Base-by-base conservation (phyloP, 257 asterid genomes). In the Scutellaria minor region DNA sequence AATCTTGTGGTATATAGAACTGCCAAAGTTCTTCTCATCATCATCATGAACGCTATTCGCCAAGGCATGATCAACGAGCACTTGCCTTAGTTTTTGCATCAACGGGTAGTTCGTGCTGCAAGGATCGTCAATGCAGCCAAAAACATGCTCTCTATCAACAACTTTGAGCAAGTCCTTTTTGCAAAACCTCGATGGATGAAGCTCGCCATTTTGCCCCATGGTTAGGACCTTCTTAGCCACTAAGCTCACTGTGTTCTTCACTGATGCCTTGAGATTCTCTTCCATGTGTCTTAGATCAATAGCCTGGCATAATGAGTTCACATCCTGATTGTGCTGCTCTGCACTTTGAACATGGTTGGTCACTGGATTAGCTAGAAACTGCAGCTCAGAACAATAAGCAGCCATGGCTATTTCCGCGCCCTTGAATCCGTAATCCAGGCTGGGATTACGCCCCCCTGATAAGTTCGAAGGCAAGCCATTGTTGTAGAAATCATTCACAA, bases 271-370 rank as follows among this genome's bases (percentile, higher is more conserved):
- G 14, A 82, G 42, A 35, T 82, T 82, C 24, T 82, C 86, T 35
- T 82, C 85, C 81, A 75, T 50, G 37, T 82, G 84, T 6, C 86
- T 64, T 22, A 82, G 14, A 35, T 82, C 86, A 44, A 79, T 56
- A 9, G 87, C 87, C 6, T 83, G 87, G 79, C 87, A 77, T 37
- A 83, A 62, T 2, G 86, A 83, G 80, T 79, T 82, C 77, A 78
- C 83, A 42, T 82, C 86, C 55, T 82, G 86, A 5, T 82, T 80
- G 24, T 80, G 83, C 5, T 79, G 83, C 78, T 79, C 83, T 1
- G 83, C 83, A 12, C 83, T 79, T 9, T 82, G 86, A 6, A 83
- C 86, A 8, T 83, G 86, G 48, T 66, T 79, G 0, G 86, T 83
- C 3, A 83, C 86, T 2, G 86, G 86, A 64, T 83, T 83, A 4